Evolutionary conservation across 2,329 filamentous ascomycete genomes (phyloP).

Genomic region (Colletotrichum shisoi): DNA sequence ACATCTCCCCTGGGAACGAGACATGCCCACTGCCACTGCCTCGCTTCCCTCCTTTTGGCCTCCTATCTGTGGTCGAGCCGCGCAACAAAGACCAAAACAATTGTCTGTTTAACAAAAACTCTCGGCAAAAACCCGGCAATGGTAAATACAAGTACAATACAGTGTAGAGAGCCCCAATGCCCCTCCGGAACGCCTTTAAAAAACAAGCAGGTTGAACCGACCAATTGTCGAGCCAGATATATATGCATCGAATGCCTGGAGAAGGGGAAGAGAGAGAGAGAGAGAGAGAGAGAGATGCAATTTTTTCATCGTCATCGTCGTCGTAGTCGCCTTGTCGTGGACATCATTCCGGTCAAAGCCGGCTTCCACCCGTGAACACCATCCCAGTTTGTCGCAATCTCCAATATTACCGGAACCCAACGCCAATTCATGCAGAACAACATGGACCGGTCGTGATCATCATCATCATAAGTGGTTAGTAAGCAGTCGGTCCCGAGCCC

Average conservation of each 20-base stretch:
- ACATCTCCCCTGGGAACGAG: constrained; percentile 13
- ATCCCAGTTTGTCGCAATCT: constrained; percentile 34
- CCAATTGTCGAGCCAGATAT: constrained; percentile 31
- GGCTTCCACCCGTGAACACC: constrained; percentile 35
- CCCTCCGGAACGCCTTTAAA: constrained; percentile 34
- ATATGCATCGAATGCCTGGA: constrained; percentile 35
- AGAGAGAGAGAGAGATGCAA: constrained; percentile 21
- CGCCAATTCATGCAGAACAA: constrained; percentile 56
- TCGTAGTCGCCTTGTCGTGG: constrained; percentile 36
- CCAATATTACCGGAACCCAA: constrained; percentile 44
- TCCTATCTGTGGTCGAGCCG: not conserved
- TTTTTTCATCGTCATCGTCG: constrained; percentile 25
- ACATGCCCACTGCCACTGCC: constrained; percentile 26
- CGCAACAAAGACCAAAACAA: constrained; percentile 19
- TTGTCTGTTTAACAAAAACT: constrained; percentile 9
- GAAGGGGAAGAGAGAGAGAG: constrained; percentile 28
- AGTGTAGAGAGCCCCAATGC: constrained; percentile 18
- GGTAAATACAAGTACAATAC: constrained; percentile 38
- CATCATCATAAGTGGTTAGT: constrained; percentile 51
- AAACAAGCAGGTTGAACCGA: constrained; percentile 28
- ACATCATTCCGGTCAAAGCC: constrained; percentile 32
- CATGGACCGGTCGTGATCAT: constrained; percentile 55
- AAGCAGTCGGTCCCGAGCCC: constrained; percentile 39
- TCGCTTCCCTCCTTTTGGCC: not conserved
- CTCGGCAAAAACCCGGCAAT: constrained; percentile 19